Evolutionary conservation across 306 rosid species (phyloP).

Genomic region (peach (Prunus persica)): Prunus_persica_NCBIv2 NC_034009.1:27961001-27961500

Average conservation of each 20-base stretch:
- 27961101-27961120: neutral
- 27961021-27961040: conserved; percentile 17
- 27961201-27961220: neutral
- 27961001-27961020: neutral
- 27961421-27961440: too few relatives aligned
- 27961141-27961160: neutral
- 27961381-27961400: too few relatives aligned
- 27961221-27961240: neutral
- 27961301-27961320: too few relatives aligned
- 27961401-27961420: too few relatives aligned
- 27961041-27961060: conserved; percentile 64
- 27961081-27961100: conserved; percentile 37
- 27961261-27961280: neutral
- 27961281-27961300: neutral
- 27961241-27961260: too few relatives aligned
- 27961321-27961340: too few relatives aligned
- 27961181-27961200: neutral
- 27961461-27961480: too few relatives aligned
- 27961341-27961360: too few relatives aligned
- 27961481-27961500: too few relatives aligned
- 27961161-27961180: neutral
- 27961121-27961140: neutral
- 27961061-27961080: conserved; percentile 49
- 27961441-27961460: too few relatives aligned
- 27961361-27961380: neutral